A percentile compares a stretch with the other conserved stretches of the same genome.
phyloP scores from a whole-genome alignment of 176 grass and related monocot species.

The Oryza longistaminata region DNA sequence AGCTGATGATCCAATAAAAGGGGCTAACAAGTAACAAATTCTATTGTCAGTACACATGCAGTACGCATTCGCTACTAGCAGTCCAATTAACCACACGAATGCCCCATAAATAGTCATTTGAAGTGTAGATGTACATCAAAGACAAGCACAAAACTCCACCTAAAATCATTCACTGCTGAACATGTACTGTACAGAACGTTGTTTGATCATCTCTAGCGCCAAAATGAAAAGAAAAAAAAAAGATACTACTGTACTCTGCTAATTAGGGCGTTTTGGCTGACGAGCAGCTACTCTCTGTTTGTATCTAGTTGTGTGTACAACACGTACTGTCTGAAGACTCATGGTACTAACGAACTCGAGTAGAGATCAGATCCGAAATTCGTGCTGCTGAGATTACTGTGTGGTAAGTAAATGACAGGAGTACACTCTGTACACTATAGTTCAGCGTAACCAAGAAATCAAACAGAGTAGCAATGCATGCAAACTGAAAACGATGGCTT shows the following conservation, averaged over 20 bases:
- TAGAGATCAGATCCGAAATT: not conserved
- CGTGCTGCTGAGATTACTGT: not conserved
- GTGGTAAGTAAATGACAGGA: not conserved
- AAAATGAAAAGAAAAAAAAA: not conserved
- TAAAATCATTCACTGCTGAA: not conserved
- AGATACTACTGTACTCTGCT: not conserved
- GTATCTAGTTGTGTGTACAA: not conserved
- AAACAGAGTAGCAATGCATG: not conserved
- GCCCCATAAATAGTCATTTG: not conserved
- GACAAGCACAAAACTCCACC: not conserved
- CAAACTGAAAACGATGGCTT: not conserved
- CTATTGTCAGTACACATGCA: not conserved
- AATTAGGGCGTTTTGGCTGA: not conserved
- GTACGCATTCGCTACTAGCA: not conserved
- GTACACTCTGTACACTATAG: not conserved
- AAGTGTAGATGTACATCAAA: not conserved
- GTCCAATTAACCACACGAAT: not conserved
- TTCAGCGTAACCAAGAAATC: not conserved
- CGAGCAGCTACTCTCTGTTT: not conserved
- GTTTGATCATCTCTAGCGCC: not conserved
- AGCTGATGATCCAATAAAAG: not conserved
- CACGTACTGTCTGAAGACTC: not conserved
- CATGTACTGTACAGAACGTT: not conserved
- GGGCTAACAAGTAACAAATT: not conserved
- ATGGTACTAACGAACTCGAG: not conserved